These are phyloP conservation scores for Digitaria exilis DNA, from an alignment of 202 grass and related monocot genomes.

Conservation along the genomic window DNA sequence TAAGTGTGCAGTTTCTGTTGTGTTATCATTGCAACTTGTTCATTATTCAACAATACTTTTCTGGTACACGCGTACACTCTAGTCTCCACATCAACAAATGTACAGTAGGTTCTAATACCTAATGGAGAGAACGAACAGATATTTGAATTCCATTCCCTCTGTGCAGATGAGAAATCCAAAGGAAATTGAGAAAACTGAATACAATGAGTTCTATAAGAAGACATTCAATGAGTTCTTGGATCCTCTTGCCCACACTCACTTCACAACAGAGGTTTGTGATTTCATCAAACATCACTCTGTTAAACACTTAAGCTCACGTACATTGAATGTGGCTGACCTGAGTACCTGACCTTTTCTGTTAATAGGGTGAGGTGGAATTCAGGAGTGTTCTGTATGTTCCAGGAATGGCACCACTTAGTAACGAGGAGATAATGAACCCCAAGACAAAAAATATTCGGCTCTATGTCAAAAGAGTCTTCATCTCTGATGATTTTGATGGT, in stretches of 20 bases:
- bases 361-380: conserved; percentile 88
- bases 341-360: conserved; percentile 23
- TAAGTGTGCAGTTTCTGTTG: conserved; percentile 21
- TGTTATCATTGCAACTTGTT: not conserved
- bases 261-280: conserved; percentile 69
- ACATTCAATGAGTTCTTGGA: conserved; percentile 89
- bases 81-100: not conserved
- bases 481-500: conserved; percentile 88
- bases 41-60: not conserved
- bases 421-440: conserved; percentile 78
- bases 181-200: conserved; percentile 68
- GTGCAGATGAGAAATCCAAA: conserved; percentile 75
- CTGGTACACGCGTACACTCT: not conserved
- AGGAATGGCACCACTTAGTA: conserved; percentile 76
- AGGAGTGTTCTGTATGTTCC: conserved; percentile 83
- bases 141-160: conserved; percentile 32
- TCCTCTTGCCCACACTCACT: conserved; percentile 69
- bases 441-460: conserved; percentile 86
- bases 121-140: conserved; percentile 21
- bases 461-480: conserved; percentile 82
- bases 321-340: not conserved
- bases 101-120: not conserved
- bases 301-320: not conserved
- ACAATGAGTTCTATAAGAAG: conserved; percentile 89
- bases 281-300: not conserved